phyloP scores from a whole-genome alignment of 768 basidiomycete species.

The Auricularia sp. region DNA sequence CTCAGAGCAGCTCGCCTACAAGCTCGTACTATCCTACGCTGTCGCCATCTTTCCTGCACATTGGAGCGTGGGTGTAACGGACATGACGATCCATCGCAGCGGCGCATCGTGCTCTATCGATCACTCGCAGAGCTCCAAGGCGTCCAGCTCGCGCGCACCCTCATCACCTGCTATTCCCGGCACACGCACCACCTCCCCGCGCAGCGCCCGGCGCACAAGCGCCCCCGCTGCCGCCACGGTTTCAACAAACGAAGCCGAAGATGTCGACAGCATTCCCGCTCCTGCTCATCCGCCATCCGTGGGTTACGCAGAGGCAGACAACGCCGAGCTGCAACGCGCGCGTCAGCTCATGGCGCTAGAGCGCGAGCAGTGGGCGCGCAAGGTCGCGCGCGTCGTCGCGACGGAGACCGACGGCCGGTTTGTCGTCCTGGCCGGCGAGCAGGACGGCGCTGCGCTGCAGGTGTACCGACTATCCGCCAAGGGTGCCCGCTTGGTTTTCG shows the following conservation, averaged over 20 bases:
- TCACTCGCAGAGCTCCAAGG: slow-evolving; percentile 51
- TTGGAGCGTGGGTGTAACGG: slow-evolving; percentile 70
- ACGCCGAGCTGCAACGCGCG: background rate
- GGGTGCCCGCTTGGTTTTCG: slow-evolving; percentile 43
- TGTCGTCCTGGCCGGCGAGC: slow-evolving; percentile 61
- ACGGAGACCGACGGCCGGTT: slow-evolving; percentile 80
- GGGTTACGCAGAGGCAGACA: background rate
- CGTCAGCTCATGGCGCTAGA: slow-evolving; percentile 3
- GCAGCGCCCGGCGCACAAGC: slow-evolving; percentile 49
- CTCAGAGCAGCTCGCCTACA: slow-evolving; percentile 34
- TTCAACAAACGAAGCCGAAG: slow-evolving; percentile 41
- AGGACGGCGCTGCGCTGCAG: slow-evolving; percentile 36
- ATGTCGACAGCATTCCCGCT: slow-evolving; percentile 20
- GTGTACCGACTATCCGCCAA: slow-evolving; percentile 65
- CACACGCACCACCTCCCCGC: slow-evolving; percentile 43
- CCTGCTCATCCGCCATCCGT: background rate
- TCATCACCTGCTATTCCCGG: slow-evolving; percentile 24
- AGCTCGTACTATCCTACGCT: slow-evolving; percentile 63
- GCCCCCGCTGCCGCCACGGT: slow-evolving; percentile 46
- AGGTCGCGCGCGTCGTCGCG: slow-evolving; percentile 57
- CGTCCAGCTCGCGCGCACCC: slow-evolving; percentile 27
- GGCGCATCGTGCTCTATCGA: background rate
- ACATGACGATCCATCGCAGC: slow-evolving; percentile 48
- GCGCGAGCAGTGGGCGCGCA: slow-evolving; percentile 72
- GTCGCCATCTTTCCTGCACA: slow-evolving; percentile 72